A percentile compares a stretch with the other conserved stretches of the same genome.
phyloP scores from a whole-genome alignment of 1,284 basidiomycete species.

The Afroboletus lepidellus region DNA sequence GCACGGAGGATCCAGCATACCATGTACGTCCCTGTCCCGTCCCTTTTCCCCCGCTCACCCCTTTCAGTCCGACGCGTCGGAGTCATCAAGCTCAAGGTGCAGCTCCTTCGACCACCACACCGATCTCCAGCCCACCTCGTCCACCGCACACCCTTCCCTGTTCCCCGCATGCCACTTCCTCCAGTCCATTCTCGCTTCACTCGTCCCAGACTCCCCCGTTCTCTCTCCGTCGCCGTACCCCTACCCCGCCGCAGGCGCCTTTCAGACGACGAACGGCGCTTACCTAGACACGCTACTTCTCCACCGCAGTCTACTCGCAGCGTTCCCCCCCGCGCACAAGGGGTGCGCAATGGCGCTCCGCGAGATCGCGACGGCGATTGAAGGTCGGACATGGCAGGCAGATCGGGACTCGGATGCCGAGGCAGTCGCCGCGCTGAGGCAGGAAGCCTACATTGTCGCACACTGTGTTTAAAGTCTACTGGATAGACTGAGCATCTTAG shows the following conservation, averaged over 20 bases:
- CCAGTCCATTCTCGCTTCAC: conserved; percentile 49
- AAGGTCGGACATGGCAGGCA: conserved; percentile 58
- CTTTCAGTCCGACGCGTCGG: conserved; percentile 42
- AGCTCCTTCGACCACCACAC: conserved; percentile 36
- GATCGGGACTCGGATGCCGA: conserved; percentile 67
- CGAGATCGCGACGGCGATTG: conserved; percentile 60
- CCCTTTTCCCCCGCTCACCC: not conserved
- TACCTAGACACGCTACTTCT: conserved; percentile 74
- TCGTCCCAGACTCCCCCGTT: conserved; percentile 36
- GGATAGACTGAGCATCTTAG: conserved; percentile 4
- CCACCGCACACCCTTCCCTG: conserved; percentile 10
- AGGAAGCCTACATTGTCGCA: conserved; percentile 50
- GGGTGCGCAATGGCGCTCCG: conserved; percentile 61
- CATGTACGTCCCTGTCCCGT: conserved; percentile 12
- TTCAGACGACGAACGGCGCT: conserved; percentile 65
- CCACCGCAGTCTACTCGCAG: conserved; percentile 63
- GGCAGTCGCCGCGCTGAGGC: conserved; percentile 59
- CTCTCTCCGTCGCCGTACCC: conserved; percentile 52
- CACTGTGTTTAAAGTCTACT: conserved; percentile 20
- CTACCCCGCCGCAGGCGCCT: conserved; percentile 50
- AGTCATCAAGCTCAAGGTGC: conserved; percentile 44
- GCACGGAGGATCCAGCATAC: conserved; percentile 40
- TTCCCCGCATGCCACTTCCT: conserved; percentile 54
- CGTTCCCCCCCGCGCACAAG: conserved; percentile 57
- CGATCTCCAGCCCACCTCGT: conserved; percentile 23